A percentile compares a stretch with the other conserved stretches of the same genome.
Conservation (phyloP, 164 flowering plant genomes). For the Buxus sempervirens region DNA sequence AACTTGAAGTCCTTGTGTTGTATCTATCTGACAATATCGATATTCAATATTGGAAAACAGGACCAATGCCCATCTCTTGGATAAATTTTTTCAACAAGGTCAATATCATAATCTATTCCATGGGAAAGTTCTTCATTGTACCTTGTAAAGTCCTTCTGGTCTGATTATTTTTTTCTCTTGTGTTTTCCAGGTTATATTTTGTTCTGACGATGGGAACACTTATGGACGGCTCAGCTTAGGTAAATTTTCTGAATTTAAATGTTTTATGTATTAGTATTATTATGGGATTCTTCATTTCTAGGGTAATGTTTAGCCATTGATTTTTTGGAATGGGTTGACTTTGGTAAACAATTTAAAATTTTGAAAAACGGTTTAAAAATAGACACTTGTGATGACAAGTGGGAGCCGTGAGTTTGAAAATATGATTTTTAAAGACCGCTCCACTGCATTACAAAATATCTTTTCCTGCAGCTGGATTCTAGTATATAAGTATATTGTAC, state of each 20-base stretch:
- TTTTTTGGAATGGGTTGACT: too few species aligned
- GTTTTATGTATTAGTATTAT: not conserved
- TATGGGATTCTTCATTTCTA: too few species aligned
- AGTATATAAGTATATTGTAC: too few species aligned
- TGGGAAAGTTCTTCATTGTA: not conserved
- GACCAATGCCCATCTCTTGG: slow-evolving; percentile 49
- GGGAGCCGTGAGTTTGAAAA: too few species aligned
- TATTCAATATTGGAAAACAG: slow-evolving; percentile 29
- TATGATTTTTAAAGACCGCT: too few species aligned
- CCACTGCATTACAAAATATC: too few species aligned
- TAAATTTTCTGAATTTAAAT: slow-evolving; percentile 3
- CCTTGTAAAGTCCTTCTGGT: not conserved
- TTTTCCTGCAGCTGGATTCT: too few species aligned
- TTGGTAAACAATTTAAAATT: too few species aligned
- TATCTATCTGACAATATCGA: not conserved
- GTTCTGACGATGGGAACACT: slow-evolving; percentile 37
- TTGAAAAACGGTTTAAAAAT: too few species aligned
- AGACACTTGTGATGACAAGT: too few species aligned
- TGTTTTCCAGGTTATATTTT: slow-evolving; percentile 51
- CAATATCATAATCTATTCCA: not conserved
- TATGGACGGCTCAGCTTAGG: slow-evolving; percentile 55
- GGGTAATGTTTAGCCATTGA: too few species aligned
- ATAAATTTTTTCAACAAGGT: slow-evolving; percentile 63
- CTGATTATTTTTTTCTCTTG: not conserved
- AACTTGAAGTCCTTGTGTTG: not conserved